Conservation (phyloP, 345 rosid genomes). For the Citrus hindsii region DNA sequence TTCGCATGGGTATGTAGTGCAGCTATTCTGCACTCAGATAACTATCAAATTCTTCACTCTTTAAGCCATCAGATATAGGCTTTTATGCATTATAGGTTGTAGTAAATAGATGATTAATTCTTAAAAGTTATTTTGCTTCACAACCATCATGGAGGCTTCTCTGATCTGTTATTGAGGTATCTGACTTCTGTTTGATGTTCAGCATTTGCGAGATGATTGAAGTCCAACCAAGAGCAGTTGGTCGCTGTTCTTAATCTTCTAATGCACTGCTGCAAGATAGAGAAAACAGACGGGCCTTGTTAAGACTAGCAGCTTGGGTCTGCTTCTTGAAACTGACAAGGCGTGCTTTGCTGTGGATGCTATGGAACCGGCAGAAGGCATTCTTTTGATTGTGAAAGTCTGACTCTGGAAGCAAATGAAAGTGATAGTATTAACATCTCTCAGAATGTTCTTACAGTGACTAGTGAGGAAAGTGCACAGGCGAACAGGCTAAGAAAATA, state of each 20-base stretch:
- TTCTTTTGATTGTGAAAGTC: conserved; percentile 96
- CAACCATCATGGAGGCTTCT: neutral
- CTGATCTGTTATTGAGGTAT: neutral
- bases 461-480: conserved; percentile 76
- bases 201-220: conserved; percentile 84
- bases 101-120: neutral
- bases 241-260: conserved; percentile 93
- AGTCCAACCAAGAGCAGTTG: conserved; percentile 90
- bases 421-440: conserved; percentile 75
- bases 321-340: conserved; percentile 98
- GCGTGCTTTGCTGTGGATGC: conserved; percentile 94
- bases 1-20: neutral
- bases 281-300: conserved; percentile 83
- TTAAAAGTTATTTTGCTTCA: neutral
- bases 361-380: conserved; percentile 98
- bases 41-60: neutral
- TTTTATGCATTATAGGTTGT: neutral
- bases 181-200: conserved; percentile 28
- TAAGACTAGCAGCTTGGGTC: conserved; percentile 85
- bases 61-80: neutral
- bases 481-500: conserved; percentile 96
- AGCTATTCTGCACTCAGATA: neutral
- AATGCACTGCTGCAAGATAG: conserved; percentile 95
- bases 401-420: conserved; percentile 94
- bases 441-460: conserved; percentile 74